Evolutionary conservation across 306 rosid species (phyloP).

Genomic region (Prinsepia uniflora): DNA sequence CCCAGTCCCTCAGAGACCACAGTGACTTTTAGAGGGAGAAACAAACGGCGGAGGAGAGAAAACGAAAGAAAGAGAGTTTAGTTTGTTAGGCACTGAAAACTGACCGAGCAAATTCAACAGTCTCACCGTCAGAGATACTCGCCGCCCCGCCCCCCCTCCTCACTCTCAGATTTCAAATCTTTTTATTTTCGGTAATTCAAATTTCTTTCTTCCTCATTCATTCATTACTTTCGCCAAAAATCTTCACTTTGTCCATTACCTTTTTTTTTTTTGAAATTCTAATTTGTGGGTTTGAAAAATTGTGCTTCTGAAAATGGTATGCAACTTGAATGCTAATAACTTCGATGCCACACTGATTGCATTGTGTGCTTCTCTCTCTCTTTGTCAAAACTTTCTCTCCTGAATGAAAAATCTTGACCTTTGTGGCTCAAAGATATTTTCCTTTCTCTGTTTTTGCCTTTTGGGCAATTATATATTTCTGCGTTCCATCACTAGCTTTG

Average conservation of each 20-base stretch:
- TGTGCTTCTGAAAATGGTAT: slow-evolving; percentile 22
- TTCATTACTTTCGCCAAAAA: slow-evolving; percentile 10
- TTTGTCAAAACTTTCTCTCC: neutral
- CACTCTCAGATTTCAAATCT: neutral
- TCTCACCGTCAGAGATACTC: neutral
- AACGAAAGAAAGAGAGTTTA: slow-evolving; percentile 19
- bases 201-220: neutral
- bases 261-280: neutral
- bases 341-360: slow-evolving; percentile 7
- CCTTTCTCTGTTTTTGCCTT: slow-evolving; percentile 11
- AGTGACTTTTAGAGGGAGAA: slow-evolving; percentile 22
- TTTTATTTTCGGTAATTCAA: neutral
- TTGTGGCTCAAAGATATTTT: slow-evolving; percentile 17
- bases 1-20: slow-evolving; percentile 40
- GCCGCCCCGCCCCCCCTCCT: too few species aligned
- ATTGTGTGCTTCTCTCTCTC: too few species aligned
- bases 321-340: slow-evolving; percentile 3
- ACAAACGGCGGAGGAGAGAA: neutral
- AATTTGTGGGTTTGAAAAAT: slow-evolving; percentile 13
- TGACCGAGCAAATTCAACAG: neutral
- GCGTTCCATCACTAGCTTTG: neutral
- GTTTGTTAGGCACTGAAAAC: slow-evolving; percentile 19
- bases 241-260: slow-evolving; percentile 13
- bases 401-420: slow-evolving; percentile 16
- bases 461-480: neutral